Conservation (phyloP, 495 filamentous ascomycete species). For the Alectoria sarmentosa region DNA sequence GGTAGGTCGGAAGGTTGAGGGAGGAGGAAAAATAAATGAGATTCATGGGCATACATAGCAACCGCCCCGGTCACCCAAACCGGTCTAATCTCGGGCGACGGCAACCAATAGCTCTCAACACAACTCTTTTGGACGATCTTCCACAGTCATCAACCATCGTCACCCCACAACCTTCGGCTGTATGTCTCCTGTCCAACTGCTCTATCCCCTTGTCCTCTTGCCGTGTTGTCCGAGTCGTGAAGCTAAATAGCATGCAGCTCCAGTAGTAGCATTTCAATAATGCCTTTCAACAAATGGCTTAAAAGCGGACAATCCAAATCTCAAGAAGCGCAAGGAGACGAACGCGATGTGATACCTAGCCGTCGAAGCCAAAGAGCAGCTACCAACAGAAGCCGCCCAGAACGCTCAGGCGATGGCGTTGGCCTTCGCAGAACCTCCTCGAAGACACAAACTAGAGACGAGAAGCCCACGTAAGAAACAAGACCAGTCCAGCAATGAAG, state of each 20-base stretch:
- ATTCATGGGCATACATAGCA: constrained; percentile 17
- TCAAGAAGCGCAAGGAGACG: not conserved
- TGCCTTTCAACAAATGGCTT: not conserved
- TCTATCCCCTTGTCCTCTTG: constrained; percentile 1
- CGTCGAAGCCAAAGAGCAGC: not conserved
- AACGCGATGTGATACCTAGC: not conserved
- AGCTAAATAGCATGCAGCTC: not conserved
- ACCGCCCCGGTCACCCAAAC: constrained; percentile 7
- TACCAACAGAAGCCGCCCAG: not conserved
- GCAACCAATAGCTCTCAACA: not conserved
- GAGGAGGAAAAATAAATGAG: constrained; percentile 5
- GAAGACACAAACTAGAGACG: no score
- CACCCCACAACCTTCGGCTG: not conserved
- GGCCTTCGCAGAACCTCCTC: not conserved
- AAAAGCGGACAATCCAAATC: not conserved
- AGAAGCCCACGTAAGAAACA: not conserved
- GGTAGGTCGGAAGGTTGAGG: not conserved
- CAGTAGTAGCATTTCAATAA: not conserved
- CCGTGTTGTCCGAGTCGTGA: not conserved
- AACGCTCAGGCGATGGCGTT: not conserved
- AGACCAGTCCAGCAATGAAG: not conserved
- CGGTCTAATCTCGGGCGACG: constrained; percentile 9
- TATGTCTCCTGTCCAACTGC: not conserved
- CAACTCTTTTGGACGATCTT: not conserved
- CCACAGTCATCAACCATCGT: not conserved